Conservation (phyloP, 75 land plant genomes). For the Pinus albicaulis region DNA sequence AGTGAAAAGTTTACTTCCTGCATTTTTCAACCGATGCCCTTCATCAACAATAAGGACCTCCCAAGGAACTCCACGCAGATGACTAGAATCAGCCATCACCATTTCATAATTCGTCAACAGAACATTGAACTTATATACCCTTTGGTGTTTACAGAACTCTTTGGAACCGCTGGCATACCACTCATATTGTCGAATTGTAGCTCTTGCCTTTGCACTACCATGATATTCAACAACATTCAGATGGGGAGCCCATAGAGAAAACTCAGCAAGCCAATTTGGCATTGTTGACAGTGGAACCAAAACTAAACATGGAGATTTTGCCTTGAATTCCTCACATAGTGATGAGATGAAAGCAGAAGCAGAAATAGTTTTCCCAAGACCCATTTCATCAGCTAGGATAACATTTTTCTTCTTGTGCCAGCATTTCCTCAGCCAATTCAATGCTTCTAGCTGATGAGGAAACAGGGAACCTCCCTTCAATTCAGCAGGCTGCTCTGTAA, state of each 20-base stretch:
- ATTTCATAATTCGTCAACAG: conserved; percentile 93
- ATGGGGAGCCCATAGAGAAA: conserved; percentile 86
- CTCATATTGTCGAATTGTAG: conserved; percentile 86
- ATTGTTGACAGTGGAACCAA: conserved; percentile 93
- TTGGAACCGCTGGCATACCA: conserved; percentile 72
- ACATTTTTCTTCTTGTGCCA: conserved; percentile 93
- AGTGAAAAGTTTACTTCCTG: conserved; percentile 82
- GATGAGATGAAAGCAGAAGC: conserved; percentile 92
- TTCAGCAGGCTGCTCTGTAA: conserved; percentile 84
- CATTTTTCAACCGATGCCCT: conserved; percentile 88
- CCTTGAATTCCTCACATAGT: conserved; percentile 73
- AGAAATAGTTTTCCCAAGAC: conserved; percentile 95
- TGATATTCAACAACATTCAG: conserved; percentile 96
- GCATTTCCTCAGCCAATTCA: conserved; percentile 92
- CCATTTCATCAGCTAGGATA: conserved; percentile 99
- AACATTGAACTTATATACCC: conserved; percentile 74
- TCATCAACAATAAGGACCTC: conserved; percentile 97
- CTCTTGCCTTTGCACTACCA: conserved; percentile 89
- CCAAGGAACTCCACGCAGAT: conserved; percentile 85
- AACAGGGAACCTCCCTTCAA: conserved; percentile 85
- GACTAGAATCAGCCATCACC: conserved; percentile 80
- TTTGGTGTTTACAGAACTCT: conserved; percentile 18
- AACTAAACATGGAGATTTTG: conserved; percentile 78
- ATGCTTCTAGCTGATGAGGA: conserved; percentile 97
- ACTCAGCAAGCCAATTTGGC: conserved; percentile 95